A percentile compares a stretch with the other conserved stretches of the same genome.
phyloP scores from a whole-genome alignment of 495 filamentous ascomycete species.

The Lasiosphaeria hispida region DNA sequence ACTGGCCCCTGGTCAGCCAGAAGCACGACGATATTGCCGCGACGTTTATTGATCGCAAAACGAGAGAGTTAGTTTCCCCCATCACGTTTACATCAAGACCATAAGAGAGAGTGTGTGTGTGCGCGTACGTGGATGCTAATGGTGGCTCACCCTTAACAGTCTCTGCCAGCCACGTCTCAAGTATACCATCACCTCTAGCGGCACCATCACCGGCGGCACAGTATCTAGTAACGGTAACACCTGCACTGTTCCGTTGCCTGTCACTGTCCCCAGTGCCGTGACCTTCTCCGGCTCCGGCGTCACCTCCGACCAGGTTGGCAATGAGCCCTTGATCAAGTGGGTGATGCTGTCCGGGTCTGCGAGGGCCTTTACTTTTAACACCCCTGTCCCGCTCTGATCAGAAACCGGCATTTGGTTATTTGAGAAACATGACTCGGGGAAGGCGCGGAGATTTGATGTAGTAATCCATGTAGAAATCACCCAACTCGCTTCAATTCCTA shows the following conservation, averaged over 20 bases:
- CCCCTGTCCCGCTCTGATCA: constrained; percentile 38
- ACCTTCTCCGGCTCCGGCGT: constrained; percentile 40
- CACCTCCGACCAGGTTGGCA: constrained; percentile 53
- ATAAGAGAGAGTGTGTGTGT: no score
- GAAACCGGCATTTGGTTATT: no score
- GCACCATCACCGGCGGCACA: constrained; percentile 47
- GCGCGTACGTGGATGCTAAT: background rate
- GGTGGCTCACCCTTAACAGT: background rate
- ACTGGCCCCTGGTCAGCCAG: constrained; percentile 53
- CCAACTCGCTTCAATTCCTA: no score
- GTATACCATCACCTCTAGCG: constrained; percentile 36
- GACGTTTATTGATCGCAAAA: constrained; percentile 47
- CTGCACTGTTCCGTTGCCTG: constrained; percentile 52
- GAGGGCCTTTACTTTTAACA: constrained; percentile 49
- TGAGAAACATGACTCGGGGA: no score
- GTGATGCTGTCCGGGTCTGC: constrained; percentile 50
- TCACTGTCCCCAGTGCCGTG: constrained; percentile 50
- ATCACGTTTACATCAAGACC: no score
- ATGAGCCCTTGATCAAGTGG: constrained; percentile 58
- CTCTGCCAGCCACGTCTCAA: constrained; percentile 47
- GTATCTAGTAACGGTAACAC: constrained; percentile 49
- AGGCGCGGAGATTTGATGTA: no score
- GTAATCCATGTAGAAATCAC: no score
- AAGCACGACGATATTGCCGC: constrained; percentile 54
- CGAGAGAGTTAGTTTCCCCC: constrained; percentile 38